These are phyloP conservation scores for Exophiala calicioides DNA, from an alignment of 2,329 filamentous ascomycete species.

Conservation along the genomic window DNA sequence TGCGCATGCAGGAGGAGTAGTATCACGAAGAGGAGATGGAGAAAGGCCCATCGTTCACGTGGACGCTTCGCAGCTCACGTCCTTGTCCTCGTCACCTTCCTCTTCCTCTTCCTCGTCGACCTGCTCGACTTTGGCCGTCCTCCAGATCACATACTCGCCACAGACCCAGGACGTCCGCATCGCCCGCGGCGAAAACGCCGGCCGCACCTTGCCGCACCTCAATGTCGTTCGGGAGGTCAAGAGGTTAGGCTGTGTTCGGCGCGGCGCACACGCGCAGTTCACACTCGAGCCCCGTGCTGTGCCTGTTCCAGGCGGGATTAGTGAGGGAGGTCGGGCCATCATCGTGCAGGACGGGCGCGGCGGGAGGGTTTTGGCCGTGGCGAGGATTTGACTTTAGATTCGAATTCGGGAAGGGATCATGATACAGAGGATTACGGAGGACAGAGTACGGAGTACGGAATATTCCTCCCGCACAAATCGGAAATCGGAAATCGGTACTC, in stretches of 20 bases:
- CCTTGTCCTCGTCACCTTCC: neutral
- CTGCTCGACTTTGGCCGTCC: neutral
- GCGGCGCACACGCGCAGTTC: neutral
- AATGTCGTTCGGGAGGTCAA: constrained; percentile 12
- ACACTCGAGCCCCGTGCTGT: neutral
- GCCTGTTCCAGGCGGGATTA: neutral
- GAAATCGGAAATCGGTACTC: too few species aligned
- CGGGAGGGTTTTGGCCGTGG: neutral
- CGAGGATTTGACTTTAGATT: neutral
- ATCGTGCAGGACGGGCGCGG: constrained; percentile 13
- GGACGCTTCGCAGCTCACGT: constrained; percentile 1
- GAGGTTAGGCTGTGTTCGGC: constrained; percentile 3
- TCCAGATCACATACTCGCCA: constrained; percentile 6
- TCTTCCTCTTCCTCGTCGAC: constrained; percentile 1
- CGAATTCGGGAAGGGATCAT: too few species aligned
- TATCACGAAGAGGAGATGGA: neutral
- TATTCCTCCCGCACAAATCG: too few species aligned
- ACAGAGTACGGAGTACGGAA: too few species aligned
- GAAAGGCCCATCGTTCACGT: neutral
- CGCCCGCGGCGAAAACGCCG: constrained; percentile 6
- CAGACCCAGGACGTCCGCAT: constrained; percentile 9
- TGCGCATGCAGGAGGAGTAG: too few species aligned
- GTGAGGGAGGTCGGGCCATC: constrained; percentile 38
- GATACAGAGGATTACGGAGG: too few species aligned
- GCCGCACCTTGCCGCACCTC: constrained; percentile 9